phyloP scores from a whole-genome alignment of 2,329 filamentous ascomycete species.

The Cladosporium sp. region DNA sequence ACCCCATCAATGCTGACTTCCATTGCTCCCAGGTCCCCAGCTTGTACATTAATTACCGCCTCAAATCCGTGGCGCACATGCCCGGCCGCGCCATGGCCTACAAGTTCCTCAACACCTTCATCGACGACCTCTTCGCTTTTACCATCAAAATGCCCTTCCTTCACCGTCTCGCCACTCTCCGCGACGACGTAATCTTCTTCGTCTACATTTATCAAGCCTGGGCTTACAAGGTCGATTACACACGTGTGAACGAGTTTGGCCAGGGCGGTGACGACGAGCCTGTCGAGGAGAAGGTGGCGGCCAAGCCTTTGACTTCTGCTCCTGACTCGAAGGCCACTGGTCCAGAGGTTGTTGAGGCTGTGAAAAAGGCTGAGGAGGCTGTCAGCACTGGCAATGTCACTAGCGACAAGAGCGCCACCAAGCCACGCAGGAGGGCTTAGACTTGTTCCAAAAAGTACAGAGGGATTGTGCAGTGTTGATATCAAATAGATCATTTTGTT shows the following conservation, averaged over 20 bases:
- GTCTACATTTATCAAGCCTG: slow-evolving; percentile 93
- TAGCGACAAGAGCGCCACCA: not conserved
- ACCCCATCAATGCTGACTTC: not conserved
- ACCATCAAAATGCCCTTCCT: slow-evolving; percentile 99
- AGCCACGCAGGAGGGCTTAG: slow-evolving; percentile 7
- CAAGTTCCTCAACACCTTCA: slow-evolving; percentile 98
- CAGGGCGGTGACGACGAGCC: slow-evolving; percentile 92
- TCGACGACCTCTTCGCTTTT: slow-evolving; percentile 96
- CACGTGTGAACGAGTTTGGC: slow-evolving; percentile 92
- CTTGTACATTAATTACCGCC: slow-evolving; percentile 97
- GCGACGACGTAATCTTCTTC: slow-evolving; percentile 98
- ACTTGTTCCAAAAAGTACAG: not conserved
- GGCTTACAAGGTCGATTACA: slow-evolving; percentile 88
- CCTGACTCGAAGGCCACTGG: slow-evolving; percentile 25
- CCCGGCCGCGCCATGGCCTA: slow-evolving; percentile 94
- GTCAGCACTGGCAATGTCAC: not conserved
- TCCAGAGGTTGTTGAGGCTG: not conserved
- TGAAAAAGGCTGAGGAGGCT: slow-evolving; percentile 5
- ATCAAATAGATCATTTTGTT: no score
- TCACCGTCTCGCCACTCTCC: slow-evolving; percentile 83
- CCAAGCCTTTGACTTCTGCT: slow-evolving; percentile 35
- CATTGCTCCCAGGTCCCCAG: slow-evolving; percentile 56
- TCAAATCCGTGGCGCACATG: slow-evolving; percentile 92
- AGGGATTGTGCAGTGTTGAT: not conserved
- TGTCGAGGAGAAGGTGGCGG: slow-evolving; percentile 48